Conservation (phyloP, 2,329 filamentous ascomycete genomes). For the Claviceps sp. region DNA sequence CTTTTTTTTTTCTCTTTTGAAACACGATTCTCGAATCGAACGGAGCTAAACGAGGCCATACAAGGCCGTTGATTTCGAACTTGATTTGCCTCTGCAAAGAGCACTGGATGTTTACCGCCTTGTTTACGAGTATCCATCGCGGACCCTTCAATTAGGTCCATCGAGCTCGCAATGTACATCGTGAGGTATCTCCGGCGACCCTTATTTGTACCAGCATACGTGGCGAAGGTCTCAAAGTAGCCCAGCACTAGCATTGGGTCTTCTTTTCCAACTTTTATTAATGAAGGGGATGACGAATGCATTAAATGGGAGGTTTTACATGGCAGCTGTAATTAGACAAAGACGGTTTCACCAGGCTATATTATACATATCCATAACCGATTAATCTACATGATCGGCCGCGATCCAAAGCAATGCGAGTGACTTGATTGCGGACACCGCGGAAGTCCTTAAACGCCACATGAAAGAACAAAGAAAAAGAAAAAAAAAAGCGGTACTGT, state of each 20-base stretch:
- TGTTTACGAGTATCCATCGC: background rate
- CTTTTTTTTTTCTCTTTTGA: background rate
- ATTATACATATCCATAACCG: slow-evolving; percentile 6
- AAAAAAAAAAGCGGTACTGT: background rate
- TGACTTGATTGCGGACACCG: background rate
- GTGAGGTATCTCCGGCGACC: background rate
- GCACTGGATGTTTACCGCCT: background rate
- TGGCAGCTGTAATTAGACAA: slow-evolving; percentile 23
- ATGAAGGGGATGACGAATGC: slow-evolving; percentile 5
- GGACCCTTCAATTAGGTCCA: background rate
- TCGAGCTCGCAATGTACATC: background rate
- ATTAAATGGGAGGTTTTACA: slow-evolving; percentile 5
- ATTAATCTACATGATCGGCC: slow-evolving; percentile 3
- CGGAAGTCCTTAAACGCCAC: background rate
- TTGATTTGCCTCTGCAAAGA: no score
- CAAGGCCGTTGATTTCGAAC: background rate
- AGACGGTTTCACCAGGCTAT: slow-evolving; percentile 13
- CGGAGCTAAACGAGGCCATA: background rate
- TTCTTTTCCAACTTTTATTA: slow-evolving; percentile 7
- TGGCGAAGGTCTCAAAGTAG: slow-evolving; percentile 13
- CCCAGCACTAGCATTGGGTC: slow-evolving; percentile 14
- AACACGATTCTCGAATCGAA: background rate
- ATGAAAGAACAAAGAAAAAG: background rate
- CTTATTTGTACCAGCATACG: slow-evolving; percentile 22
- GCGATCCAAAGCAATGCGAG: background rate